A percentile compares a stretch with the other conserved stretches of the same genome.
These are phyloP conservation scores for Pseudocercospora vitis DNA, from an alignment of 2,329 filamentous ascomycete genomes.

Conservation along the genomic window DNA sequence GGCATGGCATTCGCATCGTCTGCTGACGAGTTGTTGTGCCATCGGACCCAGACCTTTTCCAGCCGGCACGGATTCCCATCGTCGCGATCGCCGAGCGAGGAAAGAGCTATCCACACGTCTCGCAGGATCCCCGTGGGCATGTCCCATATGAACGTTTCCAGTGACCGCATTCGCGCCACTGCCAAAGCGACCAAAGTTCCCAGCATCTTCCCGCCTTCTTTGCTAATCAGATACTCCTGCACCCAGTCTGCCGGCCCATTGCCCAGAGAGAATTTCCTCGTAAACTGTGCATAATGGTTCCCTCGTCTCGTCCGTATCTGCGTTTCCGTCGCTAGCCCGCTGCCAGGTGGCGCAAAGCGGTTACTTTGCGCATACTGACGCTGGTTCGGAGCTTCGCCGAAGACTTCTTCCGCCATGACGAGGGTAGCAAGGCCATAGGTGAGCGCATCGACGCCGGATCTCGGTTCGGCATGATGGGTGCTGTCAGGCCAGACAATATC, in stretches of 20 bases:
- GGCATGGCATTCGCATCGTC: slow-evolving; percentile 44
- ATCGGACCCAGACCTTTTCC: slow-evolving; percentile 75
- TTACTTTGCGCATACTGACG: slow-evolving; percentile 34
- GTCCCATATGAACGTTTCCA: slow-evolving; percentile 83
- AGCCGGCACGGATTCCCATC: slow-evolving; percentile 64
- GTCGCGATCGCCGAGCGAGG: slow-evolving; percentile 64
- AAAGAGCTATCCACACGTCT: slow-evolving; percentile 77
- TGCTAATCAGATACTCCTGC: slow-evolving; percentile 76
- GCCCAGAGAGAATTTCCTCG: slow-evolving; percentile 79
- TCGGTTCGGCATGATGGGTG: slow-evolving; percentile 61
- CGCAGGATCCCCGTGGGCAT: slow-evolving; percentile 83
- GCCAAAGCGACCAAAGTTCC: slow-evolving; percentile 77
- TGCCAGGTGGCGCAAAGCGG: slow-evolving; percentile 27
- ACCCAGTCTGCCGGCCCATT: slow-evolving; percentile 79
- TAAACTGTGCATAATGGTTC: slow-evolving; percentile 76
- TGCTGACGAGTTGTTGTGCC: slow-evolving; percentile 70
- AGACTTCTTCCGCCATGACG: slow-evolving; percentile 68
- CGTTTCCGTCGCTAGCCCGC: slow-evolving; percentile 31
- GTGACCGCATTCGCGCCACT: slow-evolving; percentile 75
- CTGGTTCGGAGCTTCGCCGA: slow-evolving; percentile 52
- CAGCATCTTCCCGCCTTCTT: slow-evolving; percentile 86
- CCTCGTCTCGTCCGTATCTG: slow-evolving; percentile 53
- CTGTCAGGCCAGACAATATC: slow-evolving; percentile 86
- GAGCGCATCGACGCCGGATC: slow-evolving; percentile 75
- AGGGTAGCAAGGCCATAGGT: slow-evolving; percentile 80